Conservation (phyloP, 306 rosid genomes). For the Glycine soja region DNA sequence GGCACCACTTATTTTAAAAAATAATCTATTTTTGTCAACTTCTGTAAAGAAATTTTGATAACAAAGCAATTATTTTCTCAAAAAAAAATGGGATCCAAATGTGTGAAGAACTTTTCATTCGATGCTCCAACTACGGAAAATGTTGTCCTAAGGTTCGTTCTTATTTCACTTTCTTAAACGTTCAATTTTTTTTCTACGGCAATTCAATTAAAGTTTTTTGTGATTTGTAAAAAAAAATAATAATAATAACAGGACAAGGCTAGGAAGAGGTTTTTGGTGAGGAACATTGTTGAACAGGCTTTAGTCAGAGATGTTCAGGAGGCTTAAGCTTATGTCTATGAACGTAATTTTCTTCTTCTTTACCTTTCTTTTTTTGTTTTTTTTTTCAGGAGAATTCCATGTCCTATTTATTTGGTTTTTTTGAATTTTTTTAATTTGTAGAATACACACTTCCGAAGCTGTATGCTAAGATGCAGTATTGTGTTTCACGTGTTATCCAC, state of each 20-base stretch:
- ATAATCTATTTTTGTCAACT: too few relatives aligned
- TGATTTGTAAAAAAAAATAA: background rate
- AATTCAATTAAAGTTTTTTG: background rate
- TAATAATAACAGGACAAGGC: constrained; percentile 74
- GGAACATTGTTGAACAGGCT: constrained; percentile 99
- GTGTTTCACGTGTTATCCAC: constrained; percentile 96
- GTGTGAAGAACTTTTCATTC: too few relatives aligned
- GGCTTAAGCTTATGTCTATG: constrained; percentile 93
- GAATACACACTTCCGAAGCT: constrained; percentile 93
- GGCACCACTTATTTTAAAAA: too few relatives aligned
- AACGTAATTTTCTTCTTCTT: constrained; percentile 56
- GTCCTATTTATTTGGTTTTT: background rate
- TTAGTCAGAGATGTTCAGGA: constrained; percentile 98
- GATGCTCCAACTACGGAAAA: constrained; percentile 94
- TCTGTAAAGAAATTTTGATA: too few relatives aligned
- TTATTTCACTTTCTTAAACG: background rate
- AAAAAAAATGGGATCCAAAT: too few relatives aligned
- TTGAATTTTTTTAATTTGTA: constrained; percentile 36
- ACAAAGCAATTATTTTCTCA: too few relatives aligned
- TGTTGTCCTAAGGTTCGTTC: constrained; percentile 85
- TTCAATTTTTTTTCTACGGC: background rate
- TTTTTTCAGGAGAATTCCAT: background rate
- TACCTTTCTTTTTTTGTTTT: background rate
- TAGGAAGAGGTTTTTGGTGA: constrained; percentile 73
- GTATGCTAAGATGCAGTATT: constrained; percentile 96